phyloP scores from a whole-genome alignment of 139 green algal genomes.

The Gonium pectorale region DNA sequence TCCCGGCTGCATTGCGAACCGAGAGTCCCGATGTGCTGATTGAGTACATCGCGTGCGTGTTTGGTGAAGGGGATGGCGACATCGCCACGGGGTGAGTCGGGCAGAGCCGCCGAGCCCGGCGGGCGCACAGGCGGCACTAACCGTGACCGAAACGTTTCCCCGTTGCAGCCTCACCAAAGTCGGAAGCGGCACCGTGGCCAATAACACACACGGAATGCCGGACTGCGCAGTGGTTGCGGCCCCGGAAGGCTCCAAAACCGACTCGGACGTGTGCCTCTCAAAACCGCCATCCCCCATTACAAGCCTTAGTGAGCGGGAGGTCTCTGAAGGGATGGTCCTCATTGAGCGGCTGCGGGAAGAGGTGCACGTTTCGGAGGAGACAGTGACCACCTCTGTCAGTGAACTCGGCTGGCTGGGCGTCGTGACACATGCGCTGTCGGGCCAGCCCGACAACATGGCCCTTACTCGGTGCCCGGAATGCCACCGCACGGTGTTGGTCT shows the following conservation, averaged over 20 bases:
- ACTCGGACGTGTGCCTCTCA: slow-evolving; percentile 15
- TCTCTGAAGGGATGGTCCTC: background rate
- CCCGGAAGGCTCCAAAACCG: slow-evolving; percentile 12
- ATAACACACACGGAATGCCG: slow-evolving; percentile 16
- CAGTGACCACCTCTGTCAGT: background rate
- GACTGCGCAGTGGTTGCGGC: background rate
- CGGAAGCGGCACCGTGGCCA: slow-evolving; percentile 14
- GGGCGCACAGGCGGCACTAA: background rate
- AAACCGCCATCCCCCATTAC: slow-evolving; percentile 6
- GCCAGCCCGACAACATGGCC: background rate
- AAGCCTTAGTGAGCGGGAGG: background rate
- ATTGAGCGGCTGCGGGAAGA: background rate
- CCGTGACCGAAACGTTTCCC: background rate
- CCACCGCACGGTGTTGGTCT: background rate
- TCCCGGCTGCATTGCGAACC: background rate
- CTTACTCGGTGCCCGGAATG: slow-evolving; percentile 13
- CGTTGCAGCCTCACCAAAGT: slow-evolving; percentile 10
- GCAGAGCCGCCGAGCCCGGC: no score
- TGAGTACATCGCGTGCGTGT: slow-evolving; percentile 15
- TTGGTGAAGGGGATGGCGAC: slow-evolving; percentile 17
- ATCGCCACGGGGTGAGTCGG: slow-evolving; percentile 4
- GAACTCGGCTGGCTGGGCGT: slow-evolving; percentile 39
- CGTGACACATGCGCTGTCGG: background rate
- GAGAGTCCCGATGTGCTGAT: background rate
- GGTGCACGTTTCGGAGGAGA: background rate